A percentile compares a stretch with the other conserved stretches of the same genome.
phyloP scores from a whole-genome alignment of 108 stramenopile species.

The Stephanodiscus minutulus region DNA sequence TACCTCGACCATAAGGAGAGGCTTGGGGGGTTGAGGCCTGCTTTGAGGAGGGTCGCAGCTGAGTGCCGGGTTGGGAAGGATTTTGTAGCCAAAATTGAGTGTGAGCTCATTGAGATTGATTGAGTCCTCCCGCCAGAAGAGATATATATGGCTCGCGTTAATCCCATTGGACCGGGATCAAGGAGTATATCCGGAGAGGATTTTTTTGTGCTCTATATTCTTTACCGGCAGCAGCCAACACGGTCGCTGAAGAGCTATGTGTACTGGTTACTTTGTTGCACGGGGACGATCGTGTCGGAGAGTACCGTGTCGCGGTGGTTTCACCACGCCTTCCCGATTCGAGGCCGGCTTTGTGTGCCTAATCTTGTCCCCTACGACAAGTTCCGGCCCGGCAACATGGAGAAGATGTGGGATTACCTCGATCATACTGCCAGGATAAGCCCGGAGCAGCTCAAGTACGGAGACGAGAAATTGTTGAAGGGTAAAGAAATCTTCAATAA shows the following conservation, averaged over 20 bases:
- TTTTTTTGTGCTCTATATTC: not conserved
- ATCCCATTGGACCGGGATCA: too few relatives aligned
- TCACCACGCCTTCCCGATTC: not conserved
- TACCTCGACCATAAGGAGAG: not conserved
- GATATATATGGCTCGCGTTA: too few relatives aligned
- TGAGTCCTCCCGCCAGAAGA: too few relatives aligned
- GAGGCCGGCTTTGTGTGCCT: not conserved
- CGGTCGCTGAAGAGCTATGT: not conserved
- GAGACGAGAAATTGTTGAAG: too few relatives aligned
- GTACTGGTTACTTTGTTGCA: too few relatives aligned
- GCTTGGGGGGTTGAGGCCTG: not conserved
- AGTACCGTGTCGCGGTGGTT: not conserved
- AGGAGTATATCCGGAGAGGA: not conserved
- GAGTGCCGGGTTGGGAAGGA: not conserved
- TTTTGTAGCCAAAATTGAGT: not conserved
- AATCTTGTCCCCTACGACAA: not conserved
- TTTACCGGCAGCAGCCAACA: not conserved
- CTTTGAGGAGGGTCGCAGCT: not conserved
- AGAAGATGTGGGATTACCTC: not conserved
- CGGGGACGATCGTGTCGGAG: not conserved
- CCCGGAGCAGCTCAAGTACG: too few relatives aligned
- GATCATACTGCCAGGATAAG: too few relatives aligned
- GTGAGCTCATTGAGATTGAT: not conserved
- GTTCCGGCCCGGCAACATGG: constrained; percentile 2
- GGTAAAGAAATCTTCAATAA: too few relatives aligned